Evolutionary conservation across 352 stramenopile species (phyloP).

Genomic region (Achlya hypogyna): DNA sequence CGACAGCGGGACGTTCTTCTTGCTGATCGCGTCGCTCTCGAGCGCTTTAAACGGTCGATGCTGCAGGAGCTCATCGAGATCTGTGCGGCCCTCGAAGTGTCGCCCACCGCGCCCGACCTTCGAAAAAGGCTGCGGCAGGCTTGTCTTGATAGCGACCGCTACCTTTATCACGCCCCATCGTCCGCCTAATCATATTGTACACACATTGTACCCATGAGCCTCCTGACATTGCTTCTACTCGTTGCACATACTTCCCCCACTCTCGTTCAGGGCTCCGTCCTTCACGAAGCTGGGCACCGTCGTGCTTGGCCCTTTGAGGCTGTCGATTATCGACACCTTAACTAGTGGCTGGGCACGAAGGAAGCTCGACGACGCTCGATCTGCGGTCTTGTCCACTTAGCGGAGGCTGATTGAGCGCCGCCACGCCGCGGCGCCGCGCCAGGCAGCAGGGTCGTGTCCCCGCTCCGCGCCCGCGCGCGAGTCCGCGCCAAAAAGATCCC

Average conservation of each 20-base stretch:
- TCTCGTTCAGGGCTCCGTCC: background rate
- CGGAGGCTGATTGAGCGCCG: too few species aligned
- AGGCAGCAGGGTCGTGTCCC: too few species aligned
- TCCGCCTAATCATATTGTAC: background rate
- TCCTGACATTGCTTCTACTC: background rate
- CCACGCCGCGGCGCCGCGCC: too few species aligned
- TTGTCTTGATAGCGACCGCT: background rate
- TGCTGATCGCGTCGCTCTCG: background rate
- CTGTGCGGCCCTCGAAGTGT: background rate
- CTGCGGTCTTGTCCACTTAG: too few species aligned
- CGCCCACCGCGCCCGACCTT: background rate
- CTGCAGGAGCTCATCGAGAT: background rate
- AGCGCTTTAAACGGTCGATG: background rate
- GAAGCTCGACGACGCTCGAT: too few species aligned
- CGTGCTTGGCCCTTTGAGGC: too few species aligned
- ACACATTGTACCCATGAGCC: background rate
- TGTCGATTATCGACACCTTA: too few species aligned
- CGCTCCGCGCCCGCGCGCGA: background rate
- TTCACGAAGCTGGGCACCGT: too few species aligned
- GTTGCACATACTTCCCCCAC: background rate
- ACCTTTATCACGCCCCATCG: background rate
- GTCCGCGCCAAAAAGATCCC: background rate
- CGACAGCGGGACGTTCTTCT: background rate
- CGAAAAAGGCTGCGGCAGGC: background rate
- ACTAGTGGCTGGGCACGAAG: too few species aligned